Conservation (phyloP, 75 land plant species). For the Azolla pinnata region DNA sequence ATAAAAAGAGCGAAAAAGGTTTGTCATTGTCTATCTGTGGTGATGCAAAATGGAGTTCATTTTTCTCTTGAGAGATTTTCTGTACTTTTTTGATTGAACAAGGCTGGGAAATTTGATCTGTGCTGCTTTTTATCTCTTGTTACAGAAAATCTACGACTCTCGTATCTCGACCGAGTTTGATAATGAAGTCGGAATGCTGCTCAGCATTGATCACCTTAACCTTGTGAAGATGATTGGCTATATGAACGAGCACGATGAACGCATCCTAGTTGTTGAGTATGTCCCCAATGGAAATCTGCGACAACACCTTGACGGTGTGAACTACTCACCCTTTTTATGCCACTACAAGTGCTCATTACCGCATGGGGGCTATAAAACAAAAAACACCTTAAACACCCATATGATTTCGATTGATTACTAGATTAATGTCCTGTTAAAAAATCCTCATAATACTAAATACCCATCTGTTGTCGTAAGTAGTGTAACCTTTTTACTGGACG, state of each 20-base stretch:
- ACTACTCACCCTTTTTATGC: too few relatives aligned
- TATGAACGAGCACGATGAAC: constrained; percentile 64
- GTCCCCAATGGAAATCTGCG: constrained; percentile 82
- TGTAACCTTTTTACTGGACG: too few relatives aligned
- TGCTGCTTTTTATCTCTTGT: background rate
- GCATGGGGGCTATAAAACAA: too few relatives aligned
- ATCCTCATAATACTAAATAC: too few relatives aligned
- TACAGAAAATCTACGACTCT: constrained; percentile 55
- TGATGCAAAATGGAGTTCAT: background rate
- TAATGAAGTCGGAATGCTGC: constrained; percentile 67
- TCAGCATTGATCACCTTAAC: constrained; percentile 71
- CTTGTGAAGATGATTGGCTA: constrained; percentile 80
- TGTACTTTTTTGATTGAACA: too few relatives aligned
- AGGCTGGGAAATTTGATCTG: background rate
- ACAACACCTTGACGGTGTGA: constrained; percentile 88
- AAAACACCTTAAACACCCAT: too few relatives aligned
- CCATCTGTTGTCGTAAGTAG: too few relatives aligned
- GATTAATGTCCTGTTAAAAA: too few relatives aligned
- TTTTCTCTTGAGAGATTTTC: background rate
- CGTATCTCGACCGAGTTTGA: constrained; percentile 55
- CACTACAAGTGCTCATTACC: too few relatives aligned
- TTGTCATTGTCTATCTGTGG: too few relatives aligned
- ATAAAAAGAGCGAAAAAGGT: constrained; percentile 77
- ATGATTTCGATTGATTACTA: too few relatives aligned
- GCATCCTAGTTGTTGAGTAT: constrained; percentile 71